A percentile compares a stretch with the other conserved stretches of the same genome.
phyloP scores from a whole-genome alignment of 148 eudicot species.

The Camellia sinensis region DNA sequence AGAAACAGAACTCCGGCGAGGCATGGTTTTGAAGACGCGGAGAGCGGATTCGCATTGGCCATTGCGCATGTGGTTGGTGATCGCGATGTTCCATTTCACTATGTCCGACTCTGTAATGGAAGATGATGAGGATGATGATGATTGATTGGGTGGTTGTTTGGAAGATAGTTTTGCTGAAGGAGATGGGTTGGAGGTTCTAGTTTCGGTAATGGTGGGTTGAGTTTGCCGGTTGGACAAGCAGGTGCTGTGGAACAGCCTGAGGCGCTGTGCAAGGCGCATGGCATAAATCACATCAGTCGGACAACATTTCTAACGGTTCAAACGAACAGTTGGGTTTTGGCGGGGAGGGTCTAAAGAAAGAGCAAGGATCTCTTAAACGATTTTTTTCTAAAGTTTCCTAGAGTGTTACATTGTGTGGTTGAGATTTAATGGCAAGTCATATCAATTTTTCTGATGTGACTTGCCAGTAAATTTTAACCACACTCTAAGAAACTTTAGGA shows the following conservation, averaged over 20 bases:
- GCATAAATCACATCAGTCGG: neutral
- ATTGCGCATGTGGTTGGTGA: constrained; percentile 48
- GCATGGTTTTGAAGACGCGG: constrained; percentile 39
- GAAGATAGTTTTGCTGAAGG: neutral
- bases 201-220: neutral
- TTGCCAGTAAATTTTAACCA: no score
- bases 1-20: constrained; percentile 35
- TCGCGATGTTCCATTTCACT: constrained; percentile 42
- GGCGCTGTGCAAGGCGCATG: constrained; percentile 10
- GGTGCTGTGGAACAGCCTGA: constrained; percentile 7
- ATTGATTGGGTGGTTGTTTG: neutral
- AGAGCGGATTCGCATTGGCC: constrained; percentile 40
- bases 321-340: no score
- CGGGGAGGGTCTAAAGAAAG: no score
- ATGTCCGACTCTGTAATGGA: constrained; percentile 21
- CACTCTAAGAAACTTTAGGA: no score
- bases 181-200: neutral
- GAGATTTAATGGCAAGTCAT: no score
- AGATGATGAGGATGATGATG: constrained; percentile 14
- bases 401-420: no score
- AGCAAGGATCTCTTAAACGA: no score
- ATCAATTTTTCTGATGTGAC: no score
- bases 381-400: no score
- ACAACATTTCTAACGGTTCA: no score
- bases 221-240: constrained; percentile 7